Evolutionary conservation across 208 protist species (phyloP).

Genomic region (Trypanosoma mega): DNA sequence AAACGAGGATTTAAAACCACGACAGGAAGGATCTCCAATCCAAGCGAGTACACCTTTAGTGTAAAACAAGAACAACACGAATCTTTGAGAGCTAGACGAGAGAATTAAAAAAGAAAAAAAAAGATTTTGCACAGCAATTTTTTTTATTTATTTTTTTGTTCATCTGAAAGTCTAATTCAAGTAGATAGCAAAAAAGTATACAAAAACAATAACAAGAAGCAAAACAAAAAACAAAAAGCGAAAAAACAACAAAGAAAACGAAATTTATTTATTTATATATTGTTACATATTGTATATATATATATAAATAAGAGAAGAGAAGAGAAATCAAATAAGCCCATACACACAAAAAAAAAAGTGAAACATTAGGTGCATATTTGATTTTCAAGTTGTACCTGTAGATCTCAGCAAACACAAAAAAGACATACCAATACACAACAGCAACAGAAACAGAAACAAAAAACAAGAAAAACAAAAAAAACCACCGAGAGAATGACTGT

Average conservation of each 20-base stretch:
- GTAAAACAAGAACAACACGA: too few relatives aligned
- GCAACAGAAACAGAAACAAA: not conserved
- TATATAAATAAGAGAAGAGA: not conserved
- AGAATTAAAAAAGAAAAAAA: too few relatives aligned
- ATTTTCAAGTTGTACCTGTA: too few relatives aligned
- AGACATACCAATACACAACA: not conserved
- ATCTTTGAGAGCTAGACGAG: too few relatives aligned
- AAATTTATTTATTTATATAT: not conserved
- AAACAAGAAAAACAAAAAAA: constrained; percentile 1
- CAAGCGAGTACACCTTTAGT: too few relatives aligned
- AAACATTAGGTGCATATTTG: not conserved
- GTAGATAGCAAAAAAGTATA: not conserved
- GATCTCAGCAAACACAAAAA: not conserved
- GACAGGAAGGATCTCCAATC: too few relatives aligned
- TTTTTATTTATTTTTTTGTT: too few relatives aligned
- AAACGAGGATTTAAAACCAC: too few relatives aligned
- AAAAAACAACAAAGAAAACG: not conserved
- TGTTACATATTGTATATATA: too few relatives aligned
- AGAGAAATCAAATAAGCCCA: not conserved
- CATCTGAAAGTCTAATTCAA: too few relatives aligned
- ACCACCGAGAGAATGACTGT: constrained; percentile 13
- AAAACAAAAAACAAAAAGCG: not conserved
- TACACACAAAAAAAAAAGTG: constrained; percentile 1
- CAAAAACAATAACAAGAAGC: not conserved
- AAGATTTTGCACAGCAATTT: too few relatives aligned